Conservation (phyloP, 2,329 filamentous ascomycete species). For the Calcarisporium arbuscula region DNA sequence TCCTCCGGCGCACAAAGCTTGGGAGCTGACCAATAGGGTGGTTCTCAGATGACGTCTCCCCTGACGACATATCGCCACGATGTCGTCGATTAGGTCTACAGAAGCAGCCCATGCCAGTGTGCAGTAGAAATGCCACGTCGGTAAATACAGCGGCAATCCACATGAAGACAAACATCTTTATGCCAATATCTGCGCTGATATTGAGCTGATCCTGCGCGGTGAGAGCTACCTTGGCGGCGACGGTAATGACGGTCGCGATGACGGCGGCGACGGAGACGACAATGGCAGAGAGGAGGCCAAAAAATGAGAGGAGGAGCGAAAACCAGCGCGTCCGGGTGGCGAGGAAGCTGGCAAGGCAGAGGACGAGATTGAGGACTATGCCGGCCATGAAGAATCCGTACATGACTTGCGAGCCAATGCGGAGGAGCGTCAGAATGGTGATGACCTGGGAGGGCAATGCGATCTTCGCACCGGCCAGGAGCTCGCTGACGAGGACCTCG, state of each 20-base stretch:
- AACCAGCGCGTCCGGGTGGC: constrained; percentile 52
- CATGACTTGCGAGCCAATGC: constrained; percentile 75
- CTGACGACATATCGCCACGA: constrained; percentile 2
- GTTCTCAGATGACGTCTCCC: constrained; percentile 1
- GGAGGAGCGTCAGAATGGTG: constrained; percentile 67
- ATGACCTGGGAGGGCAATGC: constrained; percentile 69
- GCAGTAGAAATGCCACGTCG: constrained; percentile 64
- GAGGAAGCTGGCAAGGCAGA: constrained; percentile 60
- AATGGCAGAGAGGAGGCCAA: constrained; percentile 62
- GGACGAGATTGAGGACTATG: constrained; percentile 61
- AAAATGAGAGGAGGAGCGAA: constrained; percentile 59
- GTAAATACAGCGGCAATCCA: constrained; percentile 70
- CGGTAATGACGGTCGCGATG: constrained; percentile 77
- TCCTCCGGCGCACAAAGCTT: constrained; percentile 7
- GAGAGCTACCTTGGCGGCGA: constrained; percentile 74
- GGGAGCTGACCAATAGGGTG: not conserved
- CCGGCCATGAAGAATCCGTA: constrained; percentile 78
- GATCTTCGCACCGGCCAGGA: constrained; percentile 77
- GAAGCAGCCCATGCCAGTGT: constrained; percentile 73
- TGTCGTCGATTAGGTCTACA: constrained; percentile 33
- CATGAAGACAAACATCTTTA: constrained; percentile 79
- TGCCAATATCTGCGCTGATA: constrained; percentile 64
- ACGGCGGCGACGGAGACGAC: constrained; percentile 63
- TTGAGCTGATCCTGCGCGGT: constrained; percentile 67
- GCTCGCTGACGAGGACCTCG: constrained; percentile 69